Evolutionary conservation across 768 basidiomycete genomes (phyloP), one percentile per base, ranked within the genome.

Genomic region (Lepiota venenata): DNA sequence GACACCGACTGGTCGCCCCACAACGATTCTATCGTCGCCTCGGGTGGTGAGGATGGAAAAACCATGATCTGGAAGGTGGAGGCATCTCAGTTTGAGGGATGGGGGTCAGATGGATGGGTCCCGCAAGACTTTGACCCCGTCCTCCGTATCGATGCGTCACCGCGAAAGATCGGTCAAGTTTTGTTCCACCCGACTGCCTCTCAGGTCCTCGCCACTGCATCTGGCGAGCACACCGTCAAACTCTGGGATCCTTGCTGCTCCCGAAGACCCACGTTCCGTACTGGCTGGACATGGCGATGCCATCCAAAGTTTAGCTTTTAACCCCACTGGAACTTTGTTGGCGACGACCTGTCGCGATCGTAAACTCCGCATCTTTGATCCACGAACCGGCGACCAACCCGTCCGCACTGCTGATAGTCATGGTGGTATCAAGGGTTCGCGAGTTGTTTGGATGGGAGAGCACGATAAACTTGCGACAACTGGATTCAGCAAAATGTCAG

Each of bases 1-100:
- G 96, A 98, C 71, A 98, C 96, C 0, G 91, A 90, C 64, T 98
- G 94, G 93, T 92, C 90, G 0, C 95, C 94, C 0, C 93, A 96
- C 68, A 87, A 94, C 64, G 96, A 98, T 71, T 75, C 81, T 5
- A 76, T 96, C 63, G 89, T 97, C 60, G 96, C 90, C 1, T 95
- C 93, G 0, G 92, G 82, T 14, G 93, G 89, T 45, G 96, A 99
- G 69, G 97, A 99, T 66, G 93, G 95, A 40, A 93, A 95, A 64
- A 80, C 90, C 60, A 82, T 92, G 73, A 79, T 99, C 65, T 98
- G 93, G 88, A 90, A 92, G 66, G 85, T 98, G 48, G 81, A 83
- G 32, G 57, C 75, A 2, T 65, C 67, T 44, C 64, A 69, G 29
- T 97, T 98, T 58, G 89, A 91, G 37, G 90, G 84, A 8, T 97